These are phyloP conservation scores for Oenanthe sinensis DNA, from an alignment of 129 eudicot species.

Conservation along the genomic window DNA sequence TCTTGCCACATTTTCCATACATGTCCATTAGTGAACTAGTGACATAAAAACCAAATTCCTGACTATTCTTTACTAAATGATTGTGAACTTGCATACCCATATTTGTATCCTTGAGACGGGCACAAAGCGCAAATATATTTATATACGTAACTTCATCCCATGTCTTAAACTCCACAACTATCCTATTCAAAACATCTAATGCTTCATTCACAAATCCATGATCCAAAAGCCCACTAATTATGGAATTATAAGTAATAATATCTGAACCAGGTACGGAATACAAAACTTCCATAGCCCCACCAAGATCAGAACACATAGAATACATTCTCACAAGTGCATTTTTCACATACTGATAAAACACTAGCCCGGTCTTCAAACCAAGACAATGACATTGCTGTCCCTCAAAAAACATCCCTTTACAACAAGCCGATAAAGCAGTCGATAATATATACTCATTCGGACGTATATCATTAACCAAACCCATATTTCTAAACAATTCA, in stretches of 20 bases:
- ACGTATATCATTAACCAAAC: conserved; percentile 16
- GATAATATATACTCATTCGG: conserved; percentile 47
- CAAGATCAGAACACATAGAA: conserved; percentile 26
- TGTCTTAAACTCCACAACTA: conserved; percentile 23
- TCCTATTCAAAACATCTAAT: conserved; percentile 24
- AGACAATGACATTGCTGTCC: conserved; percentile 40
- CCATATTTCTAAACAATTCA: conserved; percentile 33
- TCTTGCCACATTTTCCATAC: conserved; percentile 63
- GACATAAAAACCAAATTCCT: conserved; percentile 35
- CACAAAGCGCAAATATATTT: conserved; percentile 39
- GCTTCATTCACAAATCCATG: conserved; percentile 32
- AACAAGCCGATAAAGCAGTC: conserved; percentile 44
- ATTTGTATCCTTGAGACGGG: conserved; percentile 28
- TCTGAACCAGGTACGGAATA: conserved; percentile 34
- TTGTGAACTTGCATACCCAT: conserved; percentile 46
- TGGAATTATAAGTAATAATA: conserved; percentile 40
- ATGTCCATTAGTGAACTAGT: conserved; percentile 44
- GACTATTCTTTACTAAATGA: conserved; percentile 29
- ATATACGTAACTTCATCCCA: conserved; percentile 47
- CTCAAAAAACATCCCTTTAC: conserved; percentile 22
- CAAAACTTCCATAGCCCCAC: conserved; percentile 43
- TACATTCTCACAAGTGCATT: conserved; percentile 57
- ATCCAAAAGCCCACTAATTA: conserved; percentile 40
- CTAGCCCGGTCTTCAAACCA: conserved; percentile 45
- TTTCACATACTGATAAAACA: conserved; percentile 47